These are phyloP conservation scores for Cystofilobasidium ferigula DNA, from an alignment of 768 basidiomycete genomes.

Conservation along the genomic window DNA sequence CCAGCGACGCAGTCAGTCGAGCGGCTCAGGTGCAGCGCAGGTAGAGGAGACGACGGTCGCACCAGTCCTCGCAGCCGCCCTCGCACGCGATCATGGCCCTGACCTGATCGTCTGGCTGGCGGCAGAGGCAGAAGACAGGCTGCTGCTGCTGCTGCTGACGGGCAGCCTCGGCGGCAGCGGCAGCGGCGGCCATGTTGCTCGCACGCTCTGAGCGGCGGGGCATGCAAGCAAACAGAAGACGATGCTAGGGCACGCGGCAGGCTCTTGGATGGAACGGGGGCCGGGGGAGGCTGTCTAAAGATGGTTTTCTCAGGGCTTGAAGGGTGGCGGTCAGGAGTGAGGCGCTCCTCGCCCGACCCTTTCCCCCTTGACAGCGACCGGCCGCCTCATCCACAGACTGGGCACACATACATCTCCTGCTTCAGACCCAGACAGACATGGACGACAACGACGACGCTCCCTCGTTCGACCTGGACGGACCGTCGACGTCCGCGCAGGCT, in stretches of 20 bases:
- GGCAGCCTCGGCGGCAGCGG: not conserved
- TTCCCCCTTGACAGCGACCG: no score
- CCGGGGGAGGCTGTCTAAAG: no score
- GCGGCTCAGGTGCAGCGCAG: not conserved
- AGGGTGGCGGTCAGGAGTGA: no score
- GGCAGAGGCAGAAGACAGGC: constrained; percentile 21
- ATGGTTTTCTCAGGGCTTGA: no score
- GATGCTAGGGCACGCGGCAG: no score
- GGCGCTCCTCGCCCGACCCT: no score
- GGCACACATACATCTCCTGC: not conserved
- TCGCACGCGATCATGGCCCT: constrained; percentile 25
- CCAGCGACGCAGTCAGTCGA: not conserved
- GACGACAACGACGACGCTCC: not conserved
- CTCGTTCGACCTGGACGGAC: constrained; percentile 5
- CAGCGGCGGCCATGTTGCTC: no score
- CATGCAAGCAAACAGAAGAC: not conserved
- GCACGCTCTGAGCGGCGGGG: not conserved
- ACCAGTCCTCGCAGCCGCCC: constrained; percentile 24
- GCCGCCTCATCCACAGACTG: no score
- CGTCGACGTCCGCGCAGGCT: constrained; percentile 3
- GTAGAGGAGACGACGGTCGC: not conserved
- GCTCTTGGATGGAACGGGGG: no score
- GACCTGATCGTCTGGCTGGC: not conserved
- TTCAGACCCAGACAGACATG: not conserved
- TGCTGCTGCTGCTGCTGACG: not conserved